Evolutionary conservation across 257 asterid genomes (phyloP), one percentile per base, ranked within the genome.

Genomic region (Knoxia roxburghii): DNA sequence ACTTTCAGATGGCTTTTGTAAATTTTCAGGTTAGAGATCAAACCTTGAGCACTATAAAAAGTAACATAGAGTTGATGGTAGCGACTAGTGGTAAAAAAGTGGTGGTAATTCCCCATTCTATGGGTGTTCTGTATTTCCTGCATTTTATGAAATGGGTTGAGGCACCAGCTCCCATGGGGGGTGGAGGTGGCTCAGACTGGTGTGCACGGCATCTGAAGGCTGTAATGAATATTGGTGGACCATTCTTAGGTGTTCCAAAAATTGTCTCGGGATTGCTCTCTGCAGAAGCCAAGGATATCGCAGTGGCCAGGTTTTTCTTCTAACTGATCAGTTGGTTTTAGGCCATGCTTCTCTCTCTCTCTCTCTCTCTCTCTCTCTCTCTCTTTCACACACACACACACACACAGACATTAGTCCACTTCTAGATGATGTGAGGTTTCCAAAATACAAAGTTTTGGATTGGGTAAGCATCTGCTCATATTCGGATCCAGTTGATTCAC

Each of bases 81-180:
- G 84, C 87, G 60, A 83, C 88, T 17, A 89, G 82, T 68, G 84
- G 91, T 29, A 83, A 83, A 68, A 89, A 86, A 77, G 96, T 78
- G 65, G 96, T 86, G 61, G 84, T 86, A 62, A 84, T 89, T 64
- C 92, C 96, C 30, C 96, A 89, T 74, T 89, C 96, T 23, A 89
- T 89, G 96, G 95, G 96, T 65, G 90, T 69, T 76, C 74, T 86
- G 63, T 89, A 86, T 77, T 86, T 89, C 86, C 74, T 89, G 81
- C 95, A 89, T 79, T 89, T 89, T 79, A 89, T 89, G 96, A 89
- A 89, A 75, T 89, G 96, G 95, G 96, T 89, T 55, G 96, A 89
- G 73, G 88, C 90, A 55, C 87, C 95, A 6, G 79, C 79, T 45
- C 95, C 95, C 26, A 58, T 85, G 87, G 96, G 96, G 15, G 96